Conservation (phyloP, 768 basidiomycete species). For the Boletus rubropictus region DNA sequence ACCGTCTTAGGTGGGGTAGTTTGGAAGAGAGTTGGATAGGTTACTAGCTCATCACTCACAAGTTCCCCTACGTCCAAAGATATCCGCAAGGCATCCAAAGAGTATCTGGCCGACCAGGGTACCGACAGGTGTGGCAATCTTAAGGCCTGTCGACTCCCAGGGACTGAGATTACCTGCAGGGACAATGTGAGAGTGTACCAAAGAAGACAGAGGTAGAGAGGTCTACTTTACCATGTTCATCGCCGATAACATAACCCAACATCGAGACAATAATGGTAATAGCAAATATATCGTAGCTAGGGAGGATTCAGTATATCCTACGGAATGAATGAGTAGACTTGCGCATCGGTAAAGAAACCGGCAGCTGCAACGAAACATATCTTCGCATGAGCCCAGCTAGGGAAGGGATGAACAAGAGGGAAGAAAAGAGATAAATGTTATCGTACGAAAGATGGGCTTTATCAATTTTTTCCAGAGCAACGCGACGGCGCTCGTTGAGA, state of each 20-base stretch:
- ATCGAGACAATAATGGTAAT: constrained; percentile 81
- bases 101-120: constrained; percentile 67
- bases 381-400: constrained; percentile 78
- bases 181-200: background rate
- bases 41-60: constrained; percentile 43
- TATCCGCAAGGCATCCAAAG: constrained; percentile 74
- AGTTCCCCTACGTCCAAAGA: constrained; percentile 71
- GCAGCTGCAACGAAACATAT: constrained; percentile 63
- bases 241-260: constrained; percentile 74
- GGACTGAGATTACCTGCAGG: constrained; percentile 31
- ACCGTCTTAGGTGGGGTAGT: constrained; percentile 34
- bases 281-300: constrained; percentile 74
- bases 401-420: background rate
- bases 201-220: background rate
- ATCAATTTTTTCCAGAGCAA: constrained; percentile 79
- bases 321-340: constrained; percentile 20
- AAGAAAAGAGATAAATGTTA: constrained; percentile 3
- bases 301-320: background rate
- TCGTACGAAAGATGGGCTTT: constrained; percentile 76
- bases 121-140: constrained; percentile 71
- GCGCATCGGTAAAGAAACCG: constrained; percentile 88
- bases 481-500: constrained; percentile 66
- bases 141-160: constrained; percentile 72
- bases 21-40: background rate
- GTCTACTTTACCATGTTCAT: constrained; percentile 22